Evolutionary conservation across 2,329 filamentous ascomycete genomes (phyloP), one percentile per base, ranked within the genome.

Genomic region (Leptographium procerum): DNA sequence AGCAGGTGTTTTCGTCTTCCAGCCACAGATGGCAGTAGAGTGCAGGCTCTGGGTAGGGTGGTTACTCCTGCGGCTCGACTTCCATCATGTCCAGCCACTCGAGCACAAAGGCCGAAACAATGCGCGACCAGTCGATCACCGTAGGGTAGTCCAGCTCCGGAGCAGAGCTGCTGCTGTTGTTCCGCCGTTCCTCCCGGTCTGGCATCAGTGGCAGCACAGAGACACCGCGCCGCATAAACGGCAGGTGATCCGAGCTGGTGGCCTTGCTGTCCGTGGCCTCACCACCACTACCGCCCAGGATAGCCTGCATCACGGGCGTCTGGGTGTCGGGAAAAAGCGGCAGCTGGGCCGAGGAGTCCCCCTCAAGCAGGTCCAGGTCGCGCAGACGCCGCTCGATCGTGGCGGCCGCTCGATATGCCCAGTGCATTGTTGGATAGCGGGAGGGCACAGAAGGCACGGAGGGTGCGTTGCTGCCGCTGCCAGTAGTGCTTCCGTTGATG

Each of bases 181-280:
- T 0, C 63, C n/a, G 40, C 6, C 9, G 34, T 1, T 88, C 88
- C 66, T 90, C 90, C 0, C 81, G 80, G n/a, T 75, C 76, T 0
- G 88, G 84, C 57, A 92, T 91, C 6, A 92, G 69, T 70, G 92
- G 89, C 54, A 94, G 69, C 26, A 91, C 77, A 53, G 89, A 83
- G 0, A 92, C 88, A 0, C 89, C 89, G 47, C 86, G 78, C 3
- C 73, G 74, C 73, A 92, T 81, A 66, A 94, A 94, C 0, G 89
- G 89, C 3, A 91, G 65, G 68, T 94, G 88, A 64, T 94, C 89
- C 66, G 92, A 43, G 40, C 40, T n/a, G 19, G 19, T 22, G 40
- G 40, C 40, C 40, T 4, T 89, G 61, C 82, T n/a, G 55, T 57
- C 75, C 6, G 89, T n/a, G n/a, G n/a, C n/a, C n/a, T n/a, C 79